Percentiles rank a stretch among this genome's conserved stretches.
phyloP scores from a whole-genome alignment of 225 moss, liverwort and hornwort genomes.

The Anthoceros angustus region DNA sequence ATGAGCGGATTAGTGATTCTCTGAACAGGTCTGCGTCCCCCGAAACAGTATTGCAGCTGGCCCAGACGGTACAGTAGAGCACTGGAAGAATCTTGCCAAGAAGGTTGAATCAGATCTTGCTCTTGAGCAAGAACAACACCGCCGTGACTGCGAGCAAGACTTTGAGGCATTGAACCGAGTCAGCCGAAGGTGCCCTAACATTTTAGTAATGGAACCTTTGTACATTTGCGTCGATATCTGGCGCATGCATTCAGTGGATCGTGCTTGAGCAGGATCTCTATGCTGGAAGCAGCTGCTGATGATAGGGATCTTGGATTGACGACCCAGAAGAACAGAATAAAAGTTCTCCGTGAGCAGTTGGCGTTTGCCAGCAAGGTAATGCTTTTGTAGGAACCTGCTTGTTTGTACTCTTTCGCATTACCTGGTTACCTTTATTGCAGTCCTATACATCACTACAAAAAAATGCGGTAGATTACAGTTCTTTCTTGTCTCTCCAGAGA shows the following conservation, averaged over 20 bases:
- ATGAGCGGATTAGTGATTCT: neutral
- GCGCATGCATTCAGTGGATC: neutral
- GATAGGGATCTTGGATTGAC: neutral
- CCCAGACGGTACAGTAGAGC: neutral
- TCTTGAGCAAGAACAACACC: neutral
- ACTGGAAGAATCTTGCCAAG: slow-evolving; percentile 1
- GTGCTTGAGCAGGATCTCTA: neutral
- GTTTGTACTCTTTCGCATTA: neutral
- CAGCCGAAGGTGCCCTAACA: neutral
- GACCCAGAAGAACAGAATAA: neutral
- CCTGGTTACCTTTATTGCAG: neutral
- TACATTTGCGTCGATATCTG: neutral
- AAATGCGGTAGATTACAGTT: neutral
- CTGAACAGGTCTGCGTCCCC: neutral
- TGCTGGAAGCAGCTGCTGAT: neutral
- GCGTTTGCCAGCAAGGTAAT: neutral
- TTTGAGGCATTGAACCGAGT: neutral
- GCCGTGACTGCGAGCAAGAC: slow-evolving; percentile 1
- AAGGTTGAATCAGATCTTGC: neutral
- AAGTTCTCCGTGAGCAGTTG: slow-evolving; percentile 4
- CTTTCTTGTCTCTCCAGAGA: neutral
- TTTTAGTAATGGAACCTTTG: neutral
- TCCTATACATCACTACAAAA: neutral
- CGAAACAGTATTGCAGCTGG: neutral
- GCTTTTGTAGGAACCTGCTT: neutral